Evolutionary conservation across 257 asterid genomes (phyloP), one percentile per base, ranked within the genome.

Genomic region (Pogostemon cablin): DNA sequence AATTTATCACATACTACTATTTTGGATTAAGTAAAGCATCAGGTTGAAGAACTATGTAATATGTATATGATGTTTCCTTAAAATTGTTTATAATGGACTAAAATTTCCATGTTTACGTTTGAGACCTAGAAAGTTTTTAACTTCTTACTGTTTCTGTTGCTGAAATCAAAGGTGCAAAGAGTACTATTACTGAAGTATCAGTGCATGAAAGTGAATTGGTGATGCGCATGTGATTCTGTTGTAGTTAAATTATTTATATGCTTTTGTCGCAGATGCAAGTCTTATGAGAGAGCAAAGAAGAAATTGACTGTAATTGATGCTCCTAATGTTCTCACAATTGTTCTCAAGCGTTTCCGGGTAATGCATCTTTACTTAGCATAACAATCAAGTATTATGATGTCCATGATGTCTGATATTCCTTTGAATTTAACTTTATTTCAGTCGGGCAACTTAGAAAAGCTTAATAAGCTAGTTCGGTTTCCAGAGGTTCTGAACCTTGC

Each of bases 251-350:
- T 25, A 47, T 34, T 15, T 38, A 49, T 59, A 50, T 53, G 38
- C 25, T 42, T 63, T 48, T 41, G 43, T 66, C 63, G 60, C 82
- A 82, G 84, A 71, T 82, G 86, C 67, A 82, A 79, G 77, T 79
- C 86, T n/a, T 75, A 82, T 68, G 80, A 76, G 81, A 82, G 75
- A 73, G 86, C 86, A 57, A 74, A 68, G 72, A 82, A 82, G 82
- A 77, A 77, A 62, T 77, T 82, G 72, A 79, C 78, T 3, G 39
- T 82, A 37, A 65, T 62, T 47, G 80, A 79, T 75, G 86, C 86
- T 68, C 84, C 86, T 44, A 82, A 82, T 60, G 54, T 82, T 58
- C 84, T 82, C 20, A 82, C 84, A 35, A 71, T 82, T 57, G 84
- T 74, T 65, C 67, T 82, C 62, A 82, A 82, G 75, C 67, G 86